phyloP scores from a whole-genome alignment of 495 filamentous ascomycete genomes.

The Daldinia bambusicola region DNA sequence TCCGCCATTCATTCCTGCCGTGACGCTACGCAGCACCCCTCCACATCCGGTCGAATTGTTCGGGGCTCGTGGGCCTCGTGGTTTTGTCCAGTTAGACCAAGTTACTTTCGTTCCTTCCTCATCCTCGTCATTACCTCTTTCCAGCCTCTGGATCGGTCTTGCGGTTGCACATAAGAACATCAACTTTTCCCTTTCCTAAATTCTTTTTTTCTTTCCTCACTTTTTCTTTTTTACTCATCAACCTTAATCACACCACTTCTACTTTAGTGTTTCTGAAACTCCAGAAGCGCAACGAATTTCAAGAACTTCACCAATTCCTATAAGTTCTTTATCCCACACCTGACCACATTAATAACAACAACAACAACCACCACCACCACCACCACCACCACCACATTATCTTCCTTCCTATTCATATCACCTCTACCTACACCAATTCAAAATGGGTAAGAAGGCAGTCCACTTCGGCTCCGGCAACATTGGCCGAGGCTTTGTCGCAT shows the following conservation, averaged over 20 bases:
- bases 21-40: constrained; percentile 31
- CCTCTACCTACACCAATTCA: constrained; percentile 31
- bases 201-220: background rate
- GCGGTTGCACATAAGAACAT: constrained; percentile 37
- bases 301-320: constrained; percentile 1
- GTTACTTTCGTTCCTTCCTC: background rate
- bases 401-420: background rate
- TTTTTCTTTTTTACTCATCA: constrained; percentile 19
- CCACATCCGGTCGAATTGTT: constrained; percentile 42
- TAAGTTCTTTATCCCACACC: constrained; percentile 3
- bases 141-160: background rate
- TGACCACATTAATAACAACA: constrained; percentile 6
- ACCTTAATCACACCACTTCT: constrained; percentile 2
- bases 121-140: constrained; percentile 10
- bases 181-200: constrained; percentile 17
- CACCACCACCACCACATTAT: too few relatives aligned
- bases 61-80: constrained; percentile 39
- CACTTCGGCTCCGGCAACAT: constrained; percentile 98
- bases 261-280: constrained; percentile 19
- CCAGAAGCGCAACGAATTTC: constrained; percentile 4
- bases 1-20: constrained; percentile 35
- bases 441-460: constrained; percentile 80
- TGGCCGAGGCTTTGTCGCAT: constrained; percentile 67
- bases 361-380: too few relatives aligned
- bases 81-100: constrained; percentile 19